These are phyloP conservation scores for Linanthus parryae DNA, from an alignment of 148 eudicot species.

Conservation along the genomic window DNA sequence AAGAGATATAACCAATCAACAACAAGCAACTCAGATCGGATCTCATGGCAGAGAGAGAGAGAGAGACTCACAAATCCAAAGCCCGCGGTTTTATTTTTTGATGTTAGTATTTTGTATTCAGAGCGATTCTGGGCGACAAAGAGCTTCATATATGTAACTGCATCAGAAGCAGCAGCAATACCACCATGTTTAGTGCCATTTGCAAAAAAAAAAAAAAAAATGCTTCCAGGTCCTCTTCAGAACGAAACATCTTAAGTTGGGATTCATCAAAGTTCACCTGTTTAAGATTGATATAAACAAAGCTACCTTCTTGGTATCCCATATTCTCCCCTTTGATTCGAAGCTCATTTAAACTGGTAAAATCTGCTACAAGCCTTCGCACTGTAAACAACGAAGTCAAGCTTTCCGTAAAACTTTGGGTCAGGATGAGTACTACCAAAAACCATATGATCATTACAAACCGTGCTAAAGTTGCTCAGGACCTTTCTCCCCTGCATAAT, in stretches of 20 bases:
- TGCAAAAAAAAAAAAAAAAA: no score
- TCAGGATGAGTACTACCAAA: no score
- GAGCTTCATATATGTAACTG: slow-evolving; percentile 24
- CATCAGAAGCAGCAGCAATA: slow-evolving; percentile 30
- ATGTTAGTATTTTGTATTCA: slow-evolving; percentile 12
- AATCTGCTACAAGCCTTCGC: slow-evolving; percentile 31
- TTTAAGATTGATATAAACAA: slow-evolving; percentile 22
- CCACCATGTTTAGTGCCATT: no score
- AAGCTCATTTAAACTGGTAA: slow-evolving; percentile 25
- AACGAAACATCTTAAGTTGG: slow-evolving; percentile 12
- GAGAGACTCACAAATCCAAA: slow-evolving; percentile 20
- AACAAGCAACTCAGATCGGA: no score
- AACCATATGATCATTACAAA: no score
- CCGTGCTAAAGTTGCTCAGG: slow-evolving; percentile 24
- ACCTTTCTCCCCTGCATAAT: slow-evolving; percentile 25
- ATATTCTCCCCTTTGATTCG: slow-evolving; percentile 19
- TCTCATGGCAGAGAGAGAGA: no score
- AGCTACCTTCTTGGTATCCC: slow-evolving; percentile 35
- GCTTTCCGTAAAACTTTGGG: slow-evolving; percentile 50
- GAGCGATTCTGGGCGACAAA: slow-evolving; percentile 15
- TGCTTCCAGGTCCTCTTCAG: slow-evolving; percentile 10
- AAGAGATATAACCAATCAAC: no score
- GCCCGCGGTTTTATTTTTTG: slow-evolving; percentile 17
- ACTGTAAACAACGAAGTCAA: slow-evolving; percentile 47
- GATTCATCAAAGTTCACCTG: slow-evolving; percentile 13